Percentiles rank a stretch among this genome's conserved stretches.
These are phyloP conservation scores for Penicillium sp. DNA, from an alignment of 2,329 filamentous ascomycete species.

Conservation along the genomic window DNA sequence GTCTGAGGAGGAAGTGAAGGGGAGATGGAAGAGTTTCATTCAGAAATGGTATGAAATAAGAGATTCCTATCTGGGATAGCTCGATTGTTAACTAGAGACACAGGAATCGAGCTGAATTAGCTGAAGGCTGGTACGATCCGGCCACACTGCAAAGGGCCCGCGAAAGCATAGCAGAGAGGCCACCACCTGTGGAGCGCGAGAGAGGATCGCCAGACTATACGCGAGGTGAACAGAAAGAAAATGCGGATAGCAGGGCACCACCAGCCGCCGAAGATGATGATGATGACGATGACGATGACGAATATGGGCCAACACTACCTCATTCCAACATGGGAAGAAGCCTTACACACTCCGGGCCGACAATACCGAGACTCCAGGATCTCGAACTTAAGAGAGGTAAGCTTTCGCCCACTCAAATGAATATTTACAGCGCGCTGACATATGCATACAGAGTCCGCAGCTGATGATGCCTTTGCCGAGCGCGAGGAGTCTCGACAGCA, in stretches of 20 bases:
- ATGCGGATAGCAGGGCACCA: not conserved
- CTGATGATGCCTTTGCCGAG: constrained; percentile 30
- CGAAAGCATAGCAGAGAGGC: constrained; percentile 22
- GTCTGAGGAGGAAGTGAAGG: constrained; percentile 72
- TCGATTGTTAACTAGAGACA: constrained; percentile 32
- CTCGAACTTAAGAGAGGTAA: constrained; percentile 59
- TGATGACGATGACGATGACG: constrained; percentile 46
- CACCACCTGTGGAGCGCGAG: not conserved
- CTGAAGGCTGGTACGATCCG: constrained; percentile 92
- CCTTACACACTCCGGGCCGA: constrained; percentile 50
- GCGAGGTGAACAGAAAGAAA: constrained; percentile 14
- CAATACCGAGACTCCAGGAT: constrained; percentile 72
- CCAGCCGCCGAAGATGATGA: constrained; percentile 14
- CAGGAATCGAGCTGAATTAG: constrained; percentile 81
- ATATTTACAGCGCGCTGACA: not conserved
- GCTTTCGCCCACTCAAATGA: not conserved
- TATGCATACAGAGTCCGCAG: constrained; percentile 27
- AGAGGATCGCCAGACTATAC: constrained; percentile 27
- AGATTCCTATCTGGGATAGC: not conserved
- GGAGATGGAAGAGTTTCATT: constrained; percentile 92
- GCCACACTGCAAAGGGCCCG: constrained; percentile 62
- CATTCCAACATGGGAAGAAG: constrained; percentile 23
- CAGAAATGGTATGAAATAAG: constrained; percentile 69
- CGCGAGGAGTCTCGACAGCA: constrained; percentile 32
- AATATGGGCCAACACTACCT: constrained; percentile 59